Evolutionary conservation across 2,329 filamentous ascomycete species (phyloP).

Genomic region (Claviceps humidiphila): DNA sequence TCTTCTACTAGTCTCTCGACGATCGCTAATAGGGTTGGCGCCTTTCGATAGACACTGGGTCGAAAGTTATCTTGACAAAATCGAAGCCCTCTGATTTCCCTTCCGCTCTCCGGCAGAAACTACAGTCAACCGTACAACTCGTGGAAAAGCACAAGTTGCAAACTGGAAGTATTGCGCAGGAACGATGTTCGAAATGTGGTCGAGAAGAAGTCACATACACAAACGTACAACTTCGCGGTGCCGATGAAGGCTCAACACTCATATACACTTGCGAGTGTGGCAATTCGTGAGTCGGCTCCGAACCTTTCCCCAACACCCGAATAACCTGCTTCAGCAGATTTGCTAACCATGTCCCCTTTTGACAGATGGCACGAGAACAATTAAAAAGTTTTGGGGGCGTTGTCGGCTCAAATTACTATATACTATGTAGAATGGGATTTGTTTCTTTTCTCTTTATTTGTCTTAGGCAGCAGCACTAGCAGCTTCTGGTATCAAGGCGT

Average conservation of each 20-base stretch:
- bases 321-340: slow-evolving; percentile 4
- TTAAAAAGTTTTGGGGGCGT: slow-evolving; percentile 21
- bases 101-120: slow-evolving; percentile 73
- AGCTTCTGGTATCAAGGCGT: slow-evolving; percentile 71
- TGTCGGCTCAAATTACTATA: slow-evolving; percentile 2
- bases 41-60: slow-evolving; percentile 47
- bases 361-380: slow-evolving; percentile 46
- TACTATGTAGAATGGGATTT: slow-evolving; percentile 3
- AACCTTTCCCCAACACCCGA: not conserved
- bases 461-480: slow-evolving; percentile 27
- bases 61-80: slow-evolving; percentile 63
- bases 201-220: slow-evolving; percentile 73
- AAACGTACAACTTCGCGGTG: slow-evolving; percentile 74
- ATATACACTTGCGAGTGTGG: slow-evolving; percentile 86
- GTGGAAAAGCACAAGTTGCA: slow-evolving; percentile 65
- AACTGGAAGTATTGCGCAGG: slow-evolving; percentile 53
- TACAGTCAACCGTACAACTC: slow-evolving; percentile 68
- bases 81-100: slow-evolving; percentile 90
- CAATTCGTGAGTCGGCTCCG: slow-evolving; percentile 48
- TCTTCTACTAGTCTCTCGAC: not conserved
- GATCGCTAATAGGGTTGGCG: not conserved
- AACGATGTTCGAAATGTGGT: slow-evolving; percentile 70
- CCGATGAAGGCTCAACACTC: slow-evolving; percentile 87
- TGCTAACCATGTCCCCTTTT: not conserved
- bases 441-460: slow-evolving; percentile 3